These are phyloP conservation scores for rapeseed (Brassica napus) DNA, from an alignment of 345 rosid species.

Conservation along the genomic window Da-Ae NC_063438.1:25690001-25690500, in stretches of 20 bases:
- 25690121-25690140: conserved; percentile 79
- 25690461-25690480: conserved; percentile 6
- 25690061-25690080: conserved; percentile 66
- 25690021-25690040: conserved; percentile 86
- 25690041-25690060: conserved; percentile 89
- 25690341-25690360: conserved; percentile 98
- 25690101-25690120: conserved; percentile 67
- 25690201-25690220: conserved; percentile 12
- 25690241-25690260: conserved; percentile 25
- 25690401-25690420: conserved; percentile 78
- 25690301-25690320: conserved; percentile 99
- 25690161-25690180: conserved; percentile 92
- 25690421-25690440: conserved; percentile 29
- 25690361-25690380: conserved; percentile 96
- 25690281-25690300: conserved; percentile 46
- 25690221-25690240: conserved; percentile 19
- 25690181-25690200: conserved; percentile 60
- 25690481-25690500: conserved; percentile 13
- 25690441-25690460: conserved; percentile 20
- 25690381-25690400: conserved; percentile 85
- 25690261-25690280: conserved; percentile 18
- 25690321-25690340: conserved; percentile 99
- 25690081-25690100: conserved; percentile 66
- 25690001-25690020: conserved; percentile 13
- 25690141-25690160: conserved; percentile 89